Conservation (phyloP, 306 rosid species). For the Trifolium fragiferum region DNA sequence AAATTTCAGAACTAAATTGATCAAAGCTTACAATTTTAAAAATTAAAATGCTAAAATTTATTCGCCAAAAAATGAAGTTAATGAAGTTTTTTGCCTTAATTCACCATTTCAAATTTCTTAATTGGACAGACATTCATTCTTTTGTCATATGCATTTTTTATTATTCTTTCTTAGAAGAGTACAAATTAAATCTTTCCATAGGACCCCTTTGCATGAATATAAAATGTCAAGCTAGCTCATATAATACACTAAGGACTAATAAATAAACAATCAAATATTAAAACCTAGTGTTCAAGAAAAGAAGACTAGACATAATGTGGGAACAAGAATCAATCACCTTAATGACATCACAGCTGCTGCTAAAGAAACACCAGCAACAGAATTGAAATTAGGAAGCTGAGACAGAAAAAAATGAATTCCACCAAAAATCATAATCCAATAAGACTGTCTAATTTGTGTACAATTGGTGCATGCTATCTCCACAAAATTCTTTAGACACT, state of each 20-base stretch:
- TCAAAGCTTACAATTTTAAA: no score
- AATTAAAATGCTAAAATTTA: no score
- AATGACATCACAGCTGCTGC: slow-evolving; percentile 94
- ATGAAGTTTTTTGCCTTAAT: not conserved
- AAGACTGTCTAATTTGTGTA: slow-evolving; percentile 69
- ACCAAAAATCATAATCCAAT: slow-evolving; percentile 87
- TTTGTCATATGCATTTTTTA: not conserved
- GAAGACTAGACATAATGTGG: not conserved
- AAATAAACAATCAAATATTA: not conserved
- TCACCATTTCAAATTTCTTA: not conserved
- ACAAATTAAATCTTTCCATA: not conserved
- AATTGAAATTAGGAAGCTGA: slow-evolving; percentile 96
- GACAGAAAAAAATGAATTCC: slow-evolving; percentile 84
- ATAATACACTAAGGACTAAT: slow-evolving; percentile 2
- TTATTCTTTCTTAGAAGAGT: no score
- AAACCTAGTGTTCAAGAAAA: slow-evolving; percentile 7
- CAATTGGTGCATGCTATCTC: slow-evolving; percentile 85
- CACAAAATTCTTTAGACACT: slow-evolving; percentile 79
- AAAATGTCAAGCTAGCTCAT: not conserved
- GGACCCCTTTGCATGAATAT: not conserved
- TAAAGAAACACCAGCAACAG: slow-evolving; percentile 87
- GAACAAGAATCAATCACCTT: slow-evolving; percentile 52
- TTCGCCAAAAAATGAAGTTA: not conserved
- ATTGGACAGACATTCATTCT: not conserved
- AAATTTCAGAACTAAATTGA: no score